A percentile compares a stretch with the other conserved stretches of the same genome.
Conservation (phyloP, 768 basidiomycete genomes). For the Paxillus rubicundulus region DNA sequence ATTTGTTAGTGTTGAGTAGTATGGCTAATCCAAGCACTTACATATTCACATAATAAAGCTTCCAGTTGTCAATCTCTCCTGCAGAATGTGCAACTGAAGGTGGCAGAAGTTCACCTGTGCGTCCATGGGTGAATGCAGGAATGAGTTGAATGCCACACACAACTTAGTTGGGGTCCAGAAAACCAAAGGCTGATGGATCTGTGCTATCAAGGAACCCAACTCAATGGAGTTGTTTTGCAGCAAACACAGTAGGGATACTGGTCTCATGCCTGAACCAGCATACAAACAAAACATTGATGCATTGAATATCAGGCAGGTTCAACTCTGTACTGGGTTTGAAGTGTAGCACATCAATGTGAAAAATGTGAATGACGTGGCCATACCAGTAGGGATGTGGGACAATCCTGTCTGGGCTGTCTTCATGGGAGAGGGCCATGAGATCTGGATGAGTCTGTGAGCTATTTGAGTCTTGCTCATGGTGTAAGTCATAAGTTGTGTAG, state of each 20-base stretch:
- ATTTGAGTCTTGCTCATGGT: too few relatives aligned
- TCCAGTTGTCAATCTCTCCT: slow-evolving; percentile 24
- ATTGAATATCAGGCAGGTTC: not conserved
- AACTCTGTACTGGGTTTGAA: too few relatives aligned
- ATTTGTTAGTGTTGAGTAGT: too few relatives aligned
- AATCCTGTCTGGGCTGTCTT: not conserved
- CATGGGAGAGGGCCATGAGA: too few relatives aligned
- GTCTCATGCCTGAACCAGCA: slow-evolving; percentile 22
- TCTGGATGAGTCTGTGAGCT: too few relatives aligned
- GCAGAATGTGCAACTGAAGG: not conserved
- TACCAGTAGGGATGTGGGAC: not conserved
- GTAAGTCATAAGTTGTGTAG: not conserved
- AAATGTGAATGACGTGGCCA: too few relatives aligned
- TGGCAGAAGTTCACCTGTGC: slow-evolving; percentile 8
- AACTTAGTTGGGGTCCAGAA: slow-evolving; percentile 11
- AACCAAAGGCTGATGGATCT: slow-evolving; percentile 11
- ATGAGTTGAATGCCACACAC: slow-evolving; percentile 13
- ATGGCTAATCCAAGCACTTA: slow-evolving; percentile 13
- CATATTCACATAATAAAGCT: slow-evolving; percentile 34
- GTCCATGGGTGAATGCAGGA: slow-evolving; percentile 18
- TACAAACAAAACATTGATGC: slow-evolving; percentile 31
- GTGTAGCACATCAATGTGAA: too few relatives aligned
- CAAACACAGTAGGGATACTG: slow-evolving; percentile 24
- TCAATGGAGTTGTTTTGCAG: slow-evolving; percentile 28
- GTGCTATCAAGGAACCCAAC: slow-evolving; percentile 23